These are phyloP conservation scores for Phytopythium oedochilum DNA, from an alignment of 352 stramenopile genomes.

Conservation along the genomic window DNA sequence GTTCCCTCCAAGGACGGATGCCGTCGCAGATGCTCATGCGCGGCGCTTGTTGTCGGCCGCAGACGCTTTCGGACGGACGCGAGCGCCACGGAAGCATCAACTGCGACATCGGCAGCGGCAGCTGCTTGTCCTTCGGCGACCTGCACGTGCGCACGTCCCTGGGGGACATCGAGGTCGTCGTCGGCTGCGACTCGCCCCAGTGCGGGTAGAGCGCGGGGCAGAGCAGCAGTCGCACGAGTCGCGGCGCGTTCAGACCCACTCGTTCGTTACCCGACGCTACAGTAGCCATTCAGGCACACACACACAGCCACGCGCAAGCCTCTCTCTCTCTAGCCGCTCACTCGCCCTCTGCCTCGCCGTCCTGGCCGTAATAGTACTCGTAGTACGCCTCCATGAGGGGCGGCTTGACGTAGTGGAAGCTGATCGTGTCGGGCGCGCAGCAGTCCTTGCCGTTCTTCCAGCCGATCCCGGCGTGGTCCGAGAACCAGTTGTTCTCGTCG, in stretches of 20 bases:
- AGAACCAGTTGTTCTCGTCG: slow-evolving; percentile 88
- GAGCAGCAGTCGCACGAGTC: neutral
- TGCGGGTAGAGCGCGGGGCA: slow-evolving; percentile 23
- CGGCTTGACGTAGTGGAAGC: slow-evolving; percentile 85
- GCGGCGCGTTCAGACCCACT: no score
- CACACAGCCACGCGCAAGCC: neutral
- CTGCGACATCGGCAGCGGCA: slow-evolving; percentile 38
- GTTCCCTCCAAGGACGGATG: slow-evolving; percentile 3
- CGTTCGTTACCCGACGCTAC: no score
- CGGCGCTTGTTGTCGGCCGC: neutral
- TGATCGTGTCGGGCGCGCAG: slow-evolving; percentile 73
- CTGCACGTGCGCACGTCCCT: slow-evolving; percentile 56
- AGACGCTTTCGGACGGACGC: slow-evolving; percentile 6
- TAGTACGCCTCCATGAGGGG: slow-evolving; percentile 84
- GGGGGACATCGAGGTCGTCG: slow-evolving; percentile 60
- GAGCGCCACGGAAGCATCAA: slow-evolving; percentile 70
- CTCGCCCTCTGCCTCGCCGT: neutral
- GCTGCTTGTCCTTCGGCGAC: slow-evolving; percentile 60
- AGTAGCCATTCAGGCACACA: neutral
- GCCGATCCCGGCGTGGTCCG: slow-evolving; percentile 73
- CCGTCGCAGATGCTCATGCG: slow-evolving; percentile 2
- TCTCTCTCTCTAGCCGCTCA: neutral
- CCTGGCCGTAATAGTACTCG: slow-evolving; percentile 67
- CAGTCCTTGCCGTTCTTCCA: slow-evolving; percentile 77
- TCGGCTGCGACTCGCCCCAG: slow-evolving; percentile 64